Percentiles rank a stretch among this genome's conserved stretches.
Evolutionary conservation across 176 grass and related monocot species (phyloP).

Genomic region (Carex pumila): DNA sequence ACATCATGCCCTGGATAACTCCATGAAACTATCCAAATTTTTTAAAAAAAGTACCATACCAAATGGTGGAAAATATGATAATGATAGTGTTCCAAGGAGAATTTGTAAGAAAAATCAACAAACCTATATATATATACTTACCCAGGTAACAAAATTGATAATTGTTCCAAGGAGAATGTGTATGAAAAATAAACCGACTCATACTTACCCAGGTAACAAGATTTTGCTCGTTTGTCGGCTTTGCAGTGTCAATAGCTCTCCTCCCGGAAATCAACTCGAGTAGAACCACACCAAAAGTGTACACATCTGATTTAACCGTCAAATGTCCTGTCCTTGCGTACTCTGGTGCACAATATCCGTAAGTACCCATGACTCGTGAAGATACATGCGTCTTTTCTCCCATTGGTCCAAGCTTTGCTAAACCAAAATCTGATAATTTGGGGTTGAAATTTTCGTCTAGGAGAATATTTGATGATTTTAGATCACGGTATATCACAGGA

Average conservation of each 20-base stretch:
- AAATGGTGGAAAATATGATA: not conserved
- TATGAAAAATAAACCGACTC: not conserved
- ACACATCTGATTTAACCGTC: constrained; percentile 84
- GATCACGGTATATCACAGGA: constrained; percentile 85
- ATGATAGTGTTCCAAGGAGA: not conserved
- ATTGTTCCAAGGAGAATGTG: not conserved
- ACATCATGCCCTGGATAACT: not conserved
- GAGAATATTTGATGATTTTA: constrained; percentile 78
- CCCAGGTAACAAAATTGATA: constrained; percentile 16
- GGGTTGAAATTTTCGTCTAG: constrained; percentile 53
- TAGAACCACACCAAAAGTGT: constrained; percentile 89
- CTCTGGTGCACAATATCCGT: constrained; percentile 73
- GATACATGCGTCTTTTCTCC: constrained; percentile 58
- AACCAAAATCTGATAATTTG: constrained; percentile 86
- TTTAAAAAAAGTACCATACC: not conserved
- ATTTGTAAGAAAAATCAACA: not conserved
- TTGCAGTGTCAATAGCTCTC: constrained; percentile 57
- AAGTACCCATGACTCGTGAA: constrained; percentile 84
- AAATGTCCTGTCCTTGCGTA: constrained; percentile 60
- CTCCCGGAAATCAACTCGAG: constrained; percentile 85
- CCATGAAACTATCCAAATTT: not conserved
- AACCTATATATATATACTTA: constrained; percentile 28
- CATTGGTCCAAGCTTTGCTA: constrained; percentile 50
- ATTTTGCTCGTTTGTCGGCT: constrained; percentile 63
- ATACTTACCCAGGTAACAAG: constrained; percentile 72